Evolutionary conservation across 164 flowering plant genomes (phyloP), one percentile per base, ranked within the genome.

Genomic region (Stephania yunnanensis): DNA sequence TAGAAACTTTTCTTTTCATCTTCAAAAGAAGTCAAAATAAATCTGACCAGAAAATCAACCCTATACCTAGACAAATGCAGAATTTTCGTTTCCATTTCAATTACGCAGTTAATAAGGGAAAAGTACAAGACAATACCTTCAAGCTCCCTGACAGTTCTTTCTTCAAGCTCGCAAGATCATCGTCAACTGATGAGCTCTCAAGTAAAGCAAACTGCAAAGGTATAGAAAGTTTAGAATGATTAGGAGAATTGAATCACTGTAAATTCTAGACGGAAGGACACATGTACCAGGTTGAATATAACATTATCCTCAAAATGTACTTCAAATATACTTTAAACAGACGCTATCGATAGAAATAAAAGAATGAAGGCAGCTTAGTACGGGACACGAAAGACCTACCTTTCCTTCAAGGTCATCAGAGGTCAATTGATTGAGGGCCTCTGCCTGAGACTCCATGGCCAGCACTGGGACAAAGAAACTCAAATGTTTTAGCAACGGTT

Each of bases 361-460:
- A 10, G 50, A 44, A 31, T 20, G 71, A 65, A 45, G 19, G 50
- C 15, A 4, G 5, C 66, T 64, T 31, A 10, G 15, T 63, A 68
- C 25, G 46, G 30, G 11, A 25, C 19, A 25, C 46, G 67, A 13
- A 45, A 76, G 61, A 29, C 17, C 45, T 87, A 92, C 99, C 97
- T 95, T 93, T 84, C 97, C 98, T 77, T 92, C 99, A 79, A 95
- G 97, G 76, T 95, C 98, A 81, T 93, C 97, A 58, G 87, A 81
- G 50, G 92, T 85, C 77, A 95, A 80, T 83, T 92, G 94, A 71
- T 84, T 83, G 75, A 95, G 92, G 52, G 99, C 97, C 31, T 95
- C 99, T 68, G 98, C 96, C 80, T 95, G 91, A 55, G 97, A 92
- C 77, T 95, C 99, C 99, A 95, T 93, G 25, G 95, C 86, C 91